phyloP scores from a whole-genome alignment of 73 alveolate species.

The Uronychia binucleata region DNA sequence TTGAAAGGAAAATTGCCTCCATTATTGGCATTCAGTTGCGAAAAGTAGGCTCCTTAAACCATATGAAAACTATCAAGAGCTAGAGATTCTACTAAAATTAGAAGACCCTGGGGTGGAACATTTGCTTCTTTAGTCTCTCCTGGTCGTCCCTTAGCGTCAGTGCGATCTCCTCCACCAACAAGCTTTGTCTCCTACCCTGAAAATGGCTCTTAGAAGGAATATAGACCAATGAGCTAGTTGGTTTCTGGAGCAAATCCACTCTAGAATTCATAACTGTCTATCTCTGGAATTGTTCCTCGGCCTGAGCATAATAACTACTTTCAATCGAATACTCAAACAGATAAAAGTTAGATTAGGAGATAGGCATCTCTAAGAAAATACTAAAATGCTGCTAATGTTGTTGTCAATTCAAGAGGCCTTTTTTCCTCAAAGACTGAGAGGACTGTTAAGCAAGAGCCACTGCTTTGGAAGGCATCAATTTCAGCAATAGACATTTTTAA shows the following conservation, averaged over 20 bases:
- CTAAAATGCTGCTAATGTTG: not conserved
- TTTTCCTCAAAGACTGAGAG: not conserved
- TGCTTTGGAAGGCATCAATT: not conserved
- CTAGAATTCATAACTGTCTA: too few relatives aligned
- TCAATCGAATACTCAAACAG: too few relatives aligned
- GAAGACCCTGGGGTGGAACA: not conserved
- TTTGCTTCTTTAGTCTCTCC: not conserved
- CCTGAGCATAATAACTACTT: too few relatives aligned
- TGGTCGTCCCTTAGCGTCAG: not conserved
- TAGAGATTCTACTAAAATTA: not conserved
- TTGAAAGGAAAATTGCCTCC: not conserved
- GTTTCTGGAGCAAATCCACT: too few relatives aligned
- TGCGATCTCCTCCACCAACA: not conserved
- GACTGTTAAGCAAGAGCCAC: not conserved
- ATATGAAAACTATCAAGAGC: not conserved
- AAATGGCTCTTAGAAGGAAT: not conserved
- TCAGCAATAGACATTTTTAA: not conserved
- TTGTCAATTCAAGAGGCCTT: not conserved
- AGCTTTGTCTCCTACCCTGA: not conserved
- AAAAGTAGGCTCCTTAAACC: not conserved
- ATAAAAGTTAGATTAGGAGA: not conserved
- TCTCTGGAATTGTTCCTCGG: too few relatives aligned
- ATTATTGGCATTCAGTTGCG: not conserved
- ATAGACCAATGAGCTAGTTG: not conserved
- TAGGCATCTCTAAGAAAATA: too few relatives aligned